Percentiles rank a stretch among this genome's conserved stretches.
Evolutionary conservation across 129 eudicot species (phyloP).

Genomic region (Flaveria linearis): DNA sequence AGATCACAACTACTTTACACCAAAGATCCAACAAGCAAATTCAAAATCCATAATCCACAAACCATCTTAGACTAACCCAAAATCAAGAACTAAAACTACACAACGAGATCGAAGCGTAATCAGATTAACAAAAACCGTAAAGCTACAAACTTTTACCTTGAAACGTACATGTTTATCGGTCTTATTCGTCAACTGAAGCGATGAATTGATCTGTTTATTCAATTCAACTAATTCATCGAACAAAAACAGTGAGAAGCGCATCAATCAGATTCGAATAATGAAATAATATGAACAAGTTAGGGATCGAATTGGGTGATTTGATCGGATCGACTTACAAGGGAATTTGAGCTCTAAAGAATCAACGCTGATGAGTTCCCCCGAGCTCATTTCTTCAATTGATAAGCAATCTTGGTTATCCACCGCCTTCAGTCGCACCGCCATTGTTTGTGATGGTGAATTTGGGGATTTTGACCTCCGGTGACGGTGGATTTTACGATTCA

Average conservation of each 20-base stretch:
- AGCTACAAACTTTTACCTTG: conserved; percentile 50
- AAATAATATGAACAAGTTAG: neutral
- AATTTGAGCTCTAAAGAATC: conserved; percentile 86
- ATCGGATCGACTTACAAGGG: conserved; percentile 48
- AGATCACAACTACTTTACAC: conserved; percentile 10
- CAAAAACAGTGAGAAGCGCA: neutral
- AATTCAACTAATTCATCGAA: conserved; percentile 62
- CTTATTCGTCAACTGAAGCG: conserved; percentile 72
- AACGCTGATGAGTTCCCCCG: conserved; percentile 74
- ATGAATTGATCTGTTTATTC: conserved; percentile 86
- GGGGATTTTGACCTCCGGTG: too few species aligned
- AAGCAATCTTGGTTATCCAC: too few species aligned
- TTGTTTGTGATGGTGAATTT: too few species aligned
- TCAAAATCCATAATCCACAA: neutral
- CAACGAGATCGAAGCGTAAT: neutral
- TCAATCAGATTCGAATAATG: neutral
- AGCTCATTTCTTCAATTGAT: conserved; percentile 49
- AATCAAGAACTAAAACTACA: neutral
- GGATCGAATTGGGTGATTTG: neutral
- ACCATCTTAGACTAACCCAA: neutral
- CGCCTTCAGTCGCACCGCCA: too few species aligned
- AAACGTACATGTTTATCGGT: conserved; percentile 82
- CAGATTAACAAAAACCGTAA: neutral
- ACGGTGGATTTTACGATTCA: too few species aligned
- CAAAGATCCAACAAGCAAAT: conserved; percentile 10